Percentiles rank a stretch among this genome's conserved stretches.
Evolutionary conservation across 768 basidiomycete species (phyloP).

Genomic region (Termitomyces sp.): DNA sequence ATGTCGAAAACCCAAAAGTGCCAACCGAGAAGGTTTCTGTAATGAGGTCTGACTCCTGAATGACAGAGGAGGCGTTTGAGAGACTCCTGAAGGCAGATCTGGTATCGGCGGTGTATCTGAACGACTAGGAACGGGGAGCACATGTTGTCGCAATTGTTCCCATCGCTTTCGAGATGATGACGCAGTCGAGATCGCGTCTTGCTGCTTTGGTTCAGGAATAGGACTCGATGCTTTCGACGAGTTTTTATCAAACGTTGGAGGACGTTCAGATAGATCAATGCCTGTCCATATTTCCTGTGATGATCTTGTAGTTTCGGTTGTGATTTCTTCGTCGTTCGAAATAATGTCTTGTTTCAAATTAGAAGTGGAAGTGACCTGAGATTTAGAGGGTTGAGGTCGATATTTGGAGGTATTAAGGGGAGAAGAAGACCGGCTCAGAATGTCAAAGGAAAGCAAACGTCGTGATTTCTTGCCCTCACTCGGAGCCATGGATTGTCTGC

Average conservation of each 20-base stretch:
- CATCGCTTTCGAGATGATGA: slow-evolving; percentile 42
- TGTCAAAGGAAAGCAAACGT: slow-evolving; percentile 23
- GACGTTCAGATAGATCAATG: slow-evolving; percentile 4
- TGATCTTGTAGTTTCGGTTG: background rate
- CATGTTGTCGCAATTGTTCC: slow-evolving; percentile 51
- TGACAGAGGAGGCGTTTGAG: slow-evolving; percentile 15
- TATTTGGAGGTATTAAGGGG: slow-evolving; percentile 1
- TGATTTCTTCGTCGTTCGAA: slow-evolving; percentile 6
- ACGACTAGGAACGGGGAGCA: slow-evolving; percentile 30
- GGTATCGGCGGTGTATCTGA: slow-evolving; percentile 22
- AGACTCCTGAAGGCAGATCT: slow-evolving; percentile 15
- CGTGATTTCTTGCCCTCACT: slow-evolving; percentile 14
- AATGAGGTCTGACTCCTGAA: slow-evolving; percentile 30
- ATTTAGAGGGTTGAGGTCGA: slow-evolving; percentile 3
- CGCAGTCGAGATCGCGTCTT: slow-evolving; percentile 34
- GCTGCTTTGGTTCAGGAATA: slow-evolving; percentile 9
- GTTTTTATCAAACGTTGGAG: background rate
- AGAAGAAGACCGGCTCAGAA: slow-evolving; percentile 7
- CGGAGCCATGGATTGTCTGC: slow-evolving; percentile 13
- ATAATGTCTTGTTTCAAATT: slow-evolving; percentile 1
- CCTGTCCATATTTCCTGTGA: slow-evolving; percentile 11
- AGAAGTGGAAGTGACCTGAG: slow-evolving; percentile 1
- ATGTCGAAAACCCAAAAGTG: slow-evolving; percentile 52
- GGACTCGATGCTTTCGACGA: slow-evolving; percentile 2
- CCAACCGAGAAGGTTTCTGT: slow-evolving; percentile 43